Evolutionary conservation across 345 rosid species (phyloP), one percentile per base, ranked within the genome.

Genomic region (Rhodomyrtus tomentosa): DNA sequence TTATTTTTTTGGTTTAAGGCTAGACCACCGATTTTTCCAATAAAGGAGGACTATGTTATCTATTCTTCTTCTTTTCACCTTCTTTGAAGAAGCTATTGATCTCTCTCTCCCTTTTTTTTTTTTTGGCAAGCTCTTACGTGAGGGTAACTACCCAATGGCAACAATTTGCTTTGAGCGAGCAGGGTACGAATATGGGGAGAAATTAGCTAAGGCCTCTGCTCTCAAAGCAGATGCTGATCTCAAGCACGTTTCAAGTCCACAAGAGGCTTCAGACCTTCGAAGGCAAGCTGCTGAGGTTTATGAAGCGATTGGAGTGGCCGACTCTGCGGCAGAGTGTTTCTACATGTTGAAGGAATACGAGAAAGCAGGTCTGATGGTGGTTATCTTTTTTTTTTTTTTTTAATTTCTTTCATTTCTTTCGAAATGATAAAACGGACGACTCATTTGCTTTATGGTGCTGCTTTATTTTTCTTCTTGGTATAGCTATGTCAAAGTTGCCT

Each of bases 111-210:
- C 18, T 6, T 20, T 52, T n/a, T 54, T 54, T 22, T 11, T 72
- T 52, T 54, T 0, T 29, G 11, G 40, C 55, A 59, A 93, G 94
- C 91, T 93, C 36, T 89, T 91, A 53, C 85, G 56, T 15, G 90
- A 89, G 86, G 74, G 82, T 5, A 91, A 90, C 82, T 93, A 85
- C 85, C 89, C 86, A 76, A 91, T 89, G 93, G 91, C 93, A 48
- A 86, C 89, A 45, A 82, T 86, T 83, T 93, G 94, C 79, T 93
- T 93, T 48, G 89, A 89, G 88, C 91, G 84, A 88, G 93, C 94
- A 6, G 87, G 88, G n/a, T 91, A 88, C 80, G 58, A 45, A 6
- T 80, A 87, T 4, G 89, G 93, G 82, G 92, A 89, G 84, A 90
- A 86, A 84, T 50, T 88, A 36, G 89, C 93, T 25, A 89, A 90